phyloP scores from a whole-genome alignment of 768 basidiomycete genomes.

The Dendrothele bispora region DNA sequence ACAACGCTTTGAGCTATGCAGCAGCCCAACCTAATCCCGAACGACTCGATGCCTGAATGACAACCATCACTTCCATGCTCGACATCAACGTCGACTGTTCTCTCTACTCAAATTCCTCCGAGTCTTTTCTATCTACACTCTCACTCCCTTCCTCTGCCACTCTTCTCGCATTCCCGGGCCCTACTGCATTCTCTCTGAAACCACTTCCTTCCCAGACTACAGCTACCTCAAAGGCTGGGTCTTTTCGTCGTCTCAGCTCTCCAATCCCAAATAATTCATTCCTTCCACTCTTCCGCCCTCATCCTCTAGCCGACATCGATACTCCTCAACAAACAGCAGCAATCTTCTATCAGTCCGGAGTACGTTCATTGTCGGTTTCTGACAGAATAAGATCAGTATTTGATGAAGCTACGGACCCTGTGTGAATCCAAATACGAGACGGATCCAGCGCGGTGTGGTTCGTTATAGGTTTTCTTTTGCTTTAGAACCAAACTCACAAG shows the following conservation, averaged over 20 bases:
- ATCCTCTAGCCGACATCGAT: constrained; percentile 6
- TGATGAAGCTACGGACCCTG: constrained; percentile 22
- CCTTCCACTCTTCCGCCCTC: constrained; percentile 9
- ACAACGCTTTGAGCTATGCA: constrained; percentile 2
- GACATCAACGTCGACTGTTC: neutral
- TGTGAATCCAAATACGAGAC: constrained; percentile 25
- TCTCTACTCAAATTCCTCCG: neutral
- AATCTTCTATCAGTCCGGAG: neutral
- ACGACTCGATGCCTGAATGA: neutral
- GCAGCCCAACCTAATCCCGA: constrained; percentile 5
- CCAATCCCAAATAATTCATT: neutral
- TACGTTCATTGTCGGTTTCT: constrained; percentile 3
- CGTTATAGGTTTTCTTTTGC: no score
- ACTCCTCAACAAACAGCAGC: constrained; percentile 10
- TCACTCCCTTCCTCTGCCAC: neutral
- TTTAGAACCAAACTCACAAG: no score
- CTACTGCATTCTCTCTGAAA: constrained; percentile 7
- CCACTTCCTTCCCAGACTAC: no score
- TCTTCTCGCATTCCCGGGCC: neutral
- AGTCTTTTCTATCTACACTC: neutral
- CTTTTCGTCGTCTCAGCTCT: constrained; percentile 1
- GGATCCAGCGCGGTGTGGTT: constrained; percentile 45
- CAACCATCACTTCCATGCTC: constrained; percentile 3
- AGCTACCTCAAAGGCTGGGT: constrained; percentile 6
- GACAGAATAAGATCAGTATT: constrained; percentile 3